Evolutionary conservation across 495 filamentous ascomycete species (phyloP).

Genomic region (Aspergillus baeticus): DNA sequence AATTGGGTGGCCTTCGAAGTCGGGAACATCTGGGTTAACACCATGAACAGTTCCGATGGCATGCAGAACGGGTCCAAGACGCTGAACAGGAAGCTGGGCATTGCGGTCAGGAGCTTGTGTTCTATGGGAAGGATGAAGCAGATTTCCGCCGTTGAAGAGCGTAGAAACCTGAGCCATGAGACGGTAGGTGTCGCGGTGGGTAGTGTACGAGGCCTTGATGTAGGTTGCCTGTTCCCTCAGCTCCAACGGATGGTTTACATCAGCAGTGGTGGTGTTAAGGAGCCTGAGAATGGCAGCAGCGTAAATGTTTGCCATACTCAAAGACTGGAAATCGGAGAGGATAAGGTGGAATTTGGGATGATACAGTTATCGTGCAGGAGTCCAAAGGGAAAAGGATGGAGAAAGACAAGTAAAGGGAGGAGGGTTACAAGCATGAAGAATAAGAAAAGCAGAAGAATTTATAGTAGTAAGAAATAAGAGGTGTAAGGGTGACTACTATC

Average conservation of each 20-base stretch:
- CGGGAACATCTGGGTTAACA: constrained; percentile 17
- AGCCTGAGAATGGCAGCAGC: background rate
- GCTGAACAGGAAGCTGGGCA: constrained; percentile 14
- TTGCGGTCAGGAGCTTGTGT: background rate
- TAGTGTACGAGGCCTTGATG: constrained; percentile 10
- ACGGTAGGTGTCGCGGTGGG: constrained; percentile 15
- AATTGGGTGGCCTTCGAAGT: constrained; percentile 26
- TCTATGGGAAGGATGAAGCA: constrained; percentile 20
- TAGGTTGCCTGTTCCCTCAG: constrained; percentile 16
- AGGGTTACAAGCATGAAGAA: background rate
- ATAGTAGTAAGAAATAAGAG: background rate
- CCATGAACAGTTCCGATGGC: constrained; percentile 10
- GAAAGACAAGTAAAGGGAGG: background rate
- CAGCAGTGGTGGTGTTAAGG: constrained; percentile 3
- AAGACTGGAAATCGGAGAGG: constrained; percentile 1
- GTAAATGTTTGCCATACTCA: background rate
- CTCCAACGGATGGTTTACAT: constrained; percentile 4
- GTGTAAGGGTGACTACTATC: background rate
- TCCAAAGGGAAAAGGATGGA: background rate
- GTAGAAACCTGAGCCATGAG: constrained; percentile 24
- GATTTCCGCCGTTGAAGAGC: constrained; percentile 10
- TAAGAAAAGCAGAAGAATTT: background rate
- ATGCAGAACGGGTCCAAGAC: constrained; percentile 8
- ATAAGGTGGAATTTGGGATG: background rate
- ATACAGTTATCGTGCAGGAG: background rate